Evolutionary conservation across 2,329 filamentous ascomycete genomes (phyloP), one percentile per base, ranked within the genome.

Genomic region (Phialophora tarda): DNA sequence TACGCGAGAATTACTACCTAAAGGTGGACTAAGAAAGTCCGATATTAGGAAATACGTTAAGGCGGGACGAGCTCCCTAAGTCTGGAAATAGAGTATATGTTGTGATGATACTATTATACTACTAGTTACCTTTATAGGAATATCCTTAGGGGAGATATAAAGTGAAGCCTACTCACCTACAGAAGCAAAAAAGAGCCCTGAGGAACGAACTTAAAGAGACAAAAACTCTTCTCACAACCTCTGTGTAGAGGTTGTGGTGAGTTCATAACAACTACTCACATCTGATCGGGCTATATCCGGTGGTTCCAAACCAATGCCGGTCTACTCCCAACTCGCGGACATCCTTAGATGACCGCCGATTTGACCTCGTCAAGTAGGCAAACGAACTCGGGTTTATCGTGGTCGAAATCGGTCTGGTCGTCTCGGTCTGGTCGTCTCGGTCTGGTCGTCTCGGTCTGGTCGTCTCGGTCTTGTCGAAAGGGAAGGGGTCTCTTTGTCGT

Each of bases 241-340:
- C 38, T 44, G 7, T n/a, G 12, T n/a, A 21, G 17, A 44, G 38
- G 38, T 44, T n/a, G 17, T 44, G 38, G 17, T 44, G 38, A 44
- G 38, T 44, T 44, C 8, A 21, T 6, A 44, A 44, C 38, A 8
- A 17, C 38, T n/a, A 17, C 14, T n/a, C 38, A 44, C 38, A 6
- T 44, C 14, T n/a, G 38, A 44, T 44, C 38, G 38, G 38, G 38
- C 38, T 44, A 44, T 44, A 44, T 44, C 38, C 38, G 38, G 38
- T n/a, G 38, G 38, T 44, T n/a, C 17, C 5, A 44, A n/a, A 44
- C 38, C 34, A 41, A 41, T 44, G 14, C 38, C 38, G 38, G 38
- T 44, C 38, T 44, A 44, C 38, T 44, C 38, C 38, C 38, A 44
- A n/a, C 7, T 17, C 38, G 38, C 38, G 38, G 6, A 44, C 38